These are phyloP conservation scores for Linum trigynum DNA, from an alignment of 345 rosid genomes.

Conservation along the genomic window DNA sequence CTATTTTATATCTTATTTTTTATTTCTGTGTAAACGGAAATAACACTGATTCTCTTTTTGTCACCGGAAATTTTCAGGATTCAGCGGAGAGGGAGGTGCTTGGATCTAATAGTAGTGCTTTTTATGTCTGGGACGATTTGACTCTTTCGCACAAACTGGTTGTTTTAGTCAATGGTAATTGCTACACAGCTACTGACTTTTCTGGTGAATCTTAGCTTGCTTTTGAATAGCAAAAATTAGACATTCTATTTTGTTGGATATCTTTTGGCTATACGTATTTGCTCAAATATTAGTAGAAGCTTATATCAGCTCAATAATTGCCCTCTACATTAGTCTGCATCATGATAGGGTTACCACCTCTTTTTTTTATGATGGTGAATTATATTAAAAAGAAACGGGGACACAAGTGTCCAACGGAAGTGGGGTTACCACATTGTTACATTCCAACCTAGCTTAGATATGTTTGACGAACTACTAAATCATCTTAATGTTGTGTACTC, in stretches of 20 bases:
- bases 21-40: conserved; percentile 5
- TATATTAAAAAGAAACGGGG: no score
- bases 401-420: no score
- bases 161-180: conserved; percentile 61
- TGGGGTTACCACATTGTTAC: no score
- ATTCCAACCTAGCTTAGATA: no score
- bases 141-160: conserved; percentile 80
- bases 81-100: conserved; percentile 73
- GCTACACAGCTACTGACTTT: background rate
- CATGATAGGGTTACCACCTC: background rate
- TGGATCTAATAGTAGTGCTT: conserved; percentile 49
- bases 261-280: background rate
- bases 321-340: no score
- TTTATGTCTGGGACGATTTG: conserved; percentile 89
- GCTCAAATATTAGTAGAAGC: background rate
- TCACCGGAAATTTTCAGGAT: conserved; percentile 42
- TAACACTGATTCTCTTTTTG: conserved; percentile 4
- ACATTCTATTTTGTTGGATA: background rate
- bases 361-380: conserved; percentile 1
- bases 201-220: no score
- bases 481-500: conserved; percentile 15
- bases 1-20: conserved; percentile 14
- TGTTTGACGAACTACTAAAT: background rate
- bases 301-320: background rate
- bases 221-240: no score